phyloP scores from a whole-genome alignment of 345 rosid species.

The Hypericum androsaemum region DNA sequence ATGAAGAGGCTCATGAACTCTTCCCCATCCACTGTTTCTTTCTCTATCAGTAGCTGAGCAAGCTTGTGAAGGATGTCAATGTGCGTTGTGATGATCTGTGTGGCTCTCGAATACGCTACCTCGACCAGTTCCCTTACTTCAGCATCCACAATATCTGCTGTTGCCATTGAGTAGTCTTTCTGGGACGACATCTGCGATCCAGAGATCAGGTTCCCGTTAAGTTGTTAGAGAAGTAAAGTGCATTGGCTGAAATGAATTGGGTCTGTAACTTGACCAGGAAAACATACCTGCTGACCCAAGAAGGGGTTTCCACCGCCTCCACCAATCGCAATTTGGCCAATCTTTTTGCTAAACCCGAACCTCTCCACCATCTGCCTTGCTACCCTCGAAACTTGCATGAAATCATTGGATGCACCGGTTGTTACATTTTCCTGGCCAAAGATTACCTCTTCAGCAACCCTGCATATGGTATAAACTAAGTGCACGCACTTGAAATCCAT shows the following conservation, averaged over 20 bases:
- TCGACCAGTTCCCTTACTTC: constrained; percentile 58
- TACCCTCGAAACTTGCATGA: constrained; percentile 97
- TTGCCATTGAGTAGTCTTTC: constrained; percentile 97
- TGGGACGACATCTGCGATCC: constrained; percentile 71
- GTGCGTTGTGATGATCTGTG: not conserved
- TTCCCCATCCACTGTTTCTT: constrained; percentile 6
- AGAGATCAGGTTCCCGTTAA: not conserved
- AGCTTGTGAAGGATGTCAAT: constrained; percentile 1
- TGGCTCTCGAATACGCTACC: not conserved
- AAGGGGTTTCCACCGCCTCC: constrained; percentile 96
- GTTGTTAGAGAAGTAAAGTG: too few species aligned
- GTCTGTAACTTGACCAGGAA: too few species aligned
- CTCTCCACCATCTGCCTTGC: constrained; percentile 99
- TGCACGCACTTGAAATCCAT: too few species aligned
- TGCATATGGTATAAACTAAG: constrained; percentile 12
- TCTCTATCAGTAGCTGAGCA: constrained; percentile 3
- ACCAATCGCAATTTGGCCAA: constrained; percentile 91
- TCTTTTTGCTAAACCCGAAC: constrained; percentile 94
- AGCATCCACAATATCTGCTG: constrained; percentile 83
- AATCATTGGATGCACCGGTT: constrained; percentile 96
- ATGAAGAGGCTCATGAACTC: constrained; percentile 6
- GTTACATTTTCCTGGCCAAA: constrained; percentile 89
- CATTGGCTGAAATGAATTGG: too few species aligned
- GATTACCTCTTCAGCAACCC: constrained; percentile 96
- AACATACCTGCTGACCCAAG: constrained; percentile 62